phyloP scores from a whole-genome alignment of 2,329 filamentous ascomycete genomes.

The Fusarium sp. region DNA sequence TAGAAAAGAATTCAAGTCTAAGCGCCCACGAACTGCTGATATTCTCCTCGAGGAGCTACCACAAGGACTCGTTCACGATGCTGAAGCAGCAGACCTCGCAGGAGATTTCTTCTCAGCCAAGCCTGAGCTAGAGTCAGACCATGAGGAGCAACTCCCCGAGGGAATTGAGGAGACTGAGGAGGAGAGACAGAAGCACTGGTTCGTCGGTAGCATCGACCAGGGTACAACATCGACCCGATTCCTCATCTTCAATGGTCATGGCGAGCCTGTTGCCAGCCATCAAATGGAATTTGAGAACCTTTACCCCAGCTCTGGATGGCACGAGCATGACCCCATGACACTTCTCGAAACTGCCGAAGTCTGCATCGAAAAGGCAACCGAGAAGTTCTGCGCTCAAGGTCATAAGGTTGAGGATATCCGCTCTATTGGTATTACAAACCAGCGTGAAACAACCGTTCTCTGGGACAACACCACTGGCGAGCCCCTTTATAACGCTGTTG shows the following conservation, averaged over 20 bases:
- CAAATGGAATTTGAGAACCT: slow-evolving; percentile 89
- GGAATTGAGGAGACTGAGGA: slow-evolving; percentile 50
- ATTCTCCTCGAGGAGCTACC: slow-evolving; percentile 45
- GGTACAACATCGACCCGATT: slow-evolving; percentile 91
- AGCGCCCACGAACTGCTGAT: slow-evolving; percentile 42
- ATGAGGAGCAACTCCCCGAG: slow-evolving; percentile 44
- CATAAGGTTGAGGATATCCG: slow-evolving; percentile 76
- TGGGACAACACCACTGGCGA: slow-evolving; percentile 87
- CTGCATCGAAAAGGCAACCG: slow-evolving; percentile 82
- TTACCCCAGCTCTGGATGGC: slow-evolving; percentile 89
- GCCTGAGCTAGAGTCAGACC: slow-evolving; percentile 44
- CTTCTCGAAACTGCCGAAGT: slow-evolving; percentile 79
- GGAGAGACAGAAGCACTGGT: slow-evolving; percentile 62
- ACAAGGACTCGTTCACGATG: slow-evolving; percentile 44
- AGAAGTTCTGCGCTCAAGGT: slow-evolving; percentile 77
- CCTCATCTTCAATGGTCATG: slow-evolving; percentile 85
- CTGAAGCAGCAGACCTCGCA: slow-evolving; percentile 33
- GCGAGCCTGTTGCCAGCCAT: slow-evolving; percentile 82
- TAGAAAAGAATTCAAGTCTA: slow-evolving; percentile 18
- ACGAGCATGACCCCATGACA: slow-evolving; percentile 86
- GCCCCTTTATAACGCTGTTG: slow-evolving; percentile 85
- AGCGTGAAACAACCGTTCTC: slow-evolving; percentile 87
- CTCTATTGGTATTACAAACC: slow-evolving; percentile 87
- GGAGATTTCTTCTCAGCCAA: slow-evolving; percentile 44
- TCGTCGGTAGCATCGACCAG: slow-evolving; percentile 89